Conservation (phyloP, 2,329 filamentous ascomycete species). For the Colletotrichum plurivorum region DNA sequence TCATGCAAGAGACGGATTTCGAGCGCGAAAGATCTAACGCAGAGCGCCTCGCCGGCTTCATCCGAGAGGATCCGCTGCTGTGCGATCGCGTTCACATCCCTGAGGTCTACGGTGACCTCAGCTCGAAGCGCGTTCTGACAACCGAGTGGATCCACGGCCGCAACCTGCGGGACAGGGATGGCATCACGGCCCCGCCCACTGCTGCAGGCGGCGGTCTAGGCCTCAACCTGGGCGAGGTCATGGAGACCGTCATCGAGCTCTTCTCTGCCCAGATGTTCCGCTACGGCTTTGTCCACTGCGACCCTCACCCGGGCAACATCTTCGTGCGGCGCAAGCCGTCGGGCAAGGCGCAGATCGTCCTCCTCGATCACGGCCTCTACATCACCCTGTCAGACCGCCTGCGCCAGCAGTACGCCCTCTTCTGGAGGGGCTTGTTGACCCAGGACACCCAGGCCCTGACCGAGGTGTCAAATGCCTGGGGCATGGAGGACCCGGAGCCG, state of each 20-base stretch:
- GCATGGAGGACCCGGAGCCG: constrained; percentile 74
- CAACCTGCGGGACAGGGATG: constrained; percentile 76
- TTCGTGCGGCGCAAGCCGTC: constrained; percentile 73
- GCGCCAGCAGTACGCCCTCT: constrained; percentile 66
- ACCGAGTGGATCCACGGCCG: constrained; percentile 81
- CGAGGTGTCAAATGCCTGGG: constrained; percentile 72
- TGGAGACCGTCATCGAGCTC: constrained; percentile 2
- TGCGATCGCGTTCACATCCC: constrained; percentile 76
- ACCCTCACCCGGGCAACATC: constrained; percentile 77
- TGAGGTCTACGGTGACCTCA: constrained; percentile 70
- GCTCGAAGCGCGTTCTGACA: constrained; percentile 76
- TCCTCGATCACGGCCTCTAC: constrained; percentile 80
- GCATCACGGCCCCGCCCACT: constrained; percentile 71
- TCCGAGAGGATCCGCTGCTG: constrained; percentile 69
- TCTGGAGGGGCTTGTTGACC: constrained; percentile 77
- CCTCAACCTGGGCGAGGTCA: constrained; percentile 62
- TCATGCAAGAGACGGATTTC: constrained; percentile 78
- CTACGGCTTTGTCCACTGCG: constrained; percentile 78
- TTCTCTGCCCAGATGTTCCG: constrained; percentile 81
- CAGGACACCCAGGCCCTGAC: constrained; percentile 75
- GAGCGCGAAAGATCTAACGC: constrained; percentile 76
- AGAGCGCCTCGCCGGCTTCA: constrained; percentile 71
- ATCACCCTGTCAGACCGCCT: constrained; percentile 76
- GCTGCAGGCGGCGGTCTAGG: constrained; percentile 64
- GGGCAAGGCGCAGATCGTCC: constrained; percentile 67